Evolutionary conservation across 352 stramenopile genomes (phyloP).

Genomic region (Pythium periplocum): DNA sequence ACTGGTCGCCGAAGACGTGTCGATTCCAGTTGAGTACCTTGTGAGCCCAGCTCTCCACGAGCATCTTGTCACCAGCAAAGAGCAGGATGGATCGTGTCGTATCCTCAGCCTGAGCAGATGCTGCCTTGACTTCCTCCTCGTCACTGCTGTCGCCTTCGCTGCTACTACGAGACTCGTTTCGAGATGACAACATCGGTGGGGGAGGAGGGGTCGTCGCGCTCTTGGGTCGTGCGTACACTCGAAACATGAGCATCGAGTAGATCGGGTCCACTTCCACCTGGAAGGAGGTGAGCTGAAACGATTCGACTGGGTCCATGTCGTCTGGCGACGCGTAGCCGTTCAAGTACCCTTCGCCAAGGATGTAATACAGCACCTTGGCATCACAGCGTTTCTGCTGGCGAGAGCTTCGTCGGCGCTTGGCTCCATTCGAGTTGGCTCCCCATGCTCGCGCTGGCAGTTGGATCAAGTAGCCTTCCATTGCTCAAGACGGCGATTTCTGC

Average conservation of each 20-base stretch:
- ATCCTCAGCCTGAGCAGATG: slow-evolving; percentile 5
- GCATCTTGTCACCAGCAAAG: slow-evolving; percentile 42
- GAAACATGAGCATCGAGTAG: slow-evolving; percentile 59
- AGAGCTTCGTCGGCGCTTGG: background rate
- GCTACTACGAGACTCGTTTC: background rate
- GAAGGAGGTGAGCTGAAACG: slow-evolving; percentile 54
- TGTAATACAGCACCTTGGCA: slow-evolving; percentile 53
- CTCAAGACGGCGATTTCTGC: too few relatives aligned
- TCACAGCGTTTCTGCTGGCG: background rate
- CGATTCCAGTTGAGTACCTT: slow-evolving; percentile 73
- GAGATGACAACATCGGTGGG: too few relatives aligned
- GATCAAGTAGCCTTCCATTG: slow-evolving; percentile 74
- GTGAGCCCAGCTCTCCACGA: slow-evolving; percentile 42
- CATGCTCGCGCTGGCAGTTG: slow-evolving; percentile 33
- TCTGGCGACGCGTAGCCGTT: slow-evolving; percentile 39
- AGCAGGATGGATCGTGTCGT: slow-evolving; percentile 28
- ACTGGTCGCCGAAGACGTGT: slow-evolving; percentile 36
- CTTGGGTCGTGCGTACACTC: slow-evolving; percentile 36
- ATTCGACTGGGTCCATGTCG: slow-evolving; percentile 35
- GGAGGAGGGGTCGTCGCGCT: background rate
- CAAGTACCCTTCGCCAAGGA: slow-evolving; percentile 57
- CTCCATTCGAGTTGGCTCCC: slow-evolving; percentile 1
- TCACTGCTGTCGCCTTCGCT: slow-evolving; percentile 18
- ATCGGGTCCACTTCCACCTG: slow-evolving; percentile 57
- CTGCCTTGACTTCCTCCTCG: background rate